Percentiles rank a stretch among this genome's conserved stretches.
Conservation (phyloP, 2,329 filamentous ascomycete species). For the Fusarium xyrophilum region DNA sequence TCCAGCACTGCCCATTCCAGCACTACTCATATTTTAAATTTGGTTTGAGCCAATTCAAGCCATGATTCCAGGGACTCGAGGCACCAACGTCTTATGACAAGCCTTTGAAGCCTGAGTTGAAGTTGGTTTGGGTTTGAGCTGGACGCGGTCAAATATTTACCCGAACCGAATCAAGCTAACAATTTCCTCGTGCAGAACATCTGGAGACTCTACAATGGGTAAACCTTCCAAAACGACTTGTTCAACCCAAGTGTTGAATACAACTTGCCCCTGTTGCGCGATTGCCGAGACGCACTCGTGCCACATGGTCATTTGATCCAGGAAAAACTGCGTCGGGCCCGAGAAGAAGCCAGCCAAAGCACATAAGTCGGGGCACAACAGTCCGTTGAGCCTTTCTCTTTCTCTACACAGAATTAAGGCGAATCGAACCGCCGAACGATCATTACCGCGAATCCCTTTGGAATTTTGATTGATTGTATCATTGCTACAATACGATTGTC, state of each 20-base stretch:
- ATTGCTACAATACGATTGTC: neutral
- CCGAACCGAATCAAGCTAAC: constrained; percentile 23
- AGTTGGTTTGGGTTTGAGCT: neutral
- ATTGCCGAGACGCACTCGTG: neutral
- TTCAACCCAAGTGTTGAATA: neutral
- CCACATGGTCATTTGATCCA: neutral
- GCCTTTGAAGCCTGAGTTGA: neutral
- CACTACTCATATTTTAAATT: neutral
- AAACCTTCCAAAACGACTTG: constrained; percentile 1
- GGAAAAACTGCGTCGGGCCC: neutral
- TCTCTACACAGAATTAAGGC: neutral
- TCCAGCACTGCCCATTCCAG: neutral
- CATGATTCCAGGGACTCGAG: neutral
- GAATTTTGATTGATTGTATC: neutral
- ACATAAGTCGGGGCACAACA: neutral
- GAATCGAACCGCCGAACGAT: neutral
- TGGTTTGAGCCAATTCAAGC: neutral
- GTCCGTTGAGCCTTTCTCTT: neutral
- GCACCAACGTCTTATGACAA: neutral
- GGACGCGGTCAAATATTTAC: constrained; percentile 15
- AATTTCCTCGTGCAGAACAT: constrained; percentile 34
- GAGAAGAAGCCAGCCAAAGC: neutral
- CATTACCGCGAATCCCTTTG: neutral
- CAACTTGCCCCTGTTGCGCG: neutral
- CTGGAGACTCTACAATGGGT: constrained; percentile 5